Evolutionary conservation across 768 basidiomycete species (phyloP), one percentile per base, ranked within the genome.

Genomic region (Lactarius akahatsu): DNA sequence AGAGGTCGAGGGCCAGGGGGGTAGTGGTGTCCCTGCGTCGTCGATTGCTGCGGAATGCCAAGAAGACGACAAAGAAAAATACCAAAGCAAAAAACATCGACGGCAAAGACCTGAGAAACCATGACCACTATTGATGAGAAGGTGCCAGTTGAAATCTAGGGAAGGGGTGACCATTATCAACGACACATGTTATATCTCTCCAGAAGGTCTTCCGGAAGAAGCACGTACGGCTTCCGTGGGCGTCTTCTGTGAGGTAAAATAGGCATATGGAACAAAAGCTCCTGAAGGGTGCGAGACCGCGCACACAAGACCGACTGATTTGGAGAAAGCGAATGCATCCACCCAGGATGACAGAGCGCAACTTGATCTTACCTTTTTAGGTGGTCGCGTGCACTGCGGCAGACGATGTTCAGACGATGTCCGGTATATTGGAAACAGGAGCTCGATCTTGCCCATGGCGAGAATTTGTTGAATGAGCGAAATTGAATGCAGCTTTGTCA

Each of bases 1-100:
- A 57, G 47, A 6, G 57, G 57, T 13, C 26, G 32, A 6, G 63
- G 63, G 9, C 63, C 54, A 57, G 63, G 57, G 11, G 57, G 57
- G 30, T 57, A 56, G 11, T 40, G 54, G 13, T 45, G 23, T 6
- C 41, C 9, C 26, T 45, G 20, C 57, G 23, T 18, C 63, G 41
- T 50, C 43, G 41, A 50, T 38, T 6, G 45, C 40, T 43, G 30
- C 34, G 23, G n/a, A 64, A 26, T 16, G 63, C 57, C 1, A 13
- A 23, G 26, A 63, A 18, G 16, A 54, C n/a, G 23, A 40, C 2
- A 4, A 57, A 6, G 34, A 57, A 57, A 3, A 34, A 50, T 16
- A 52, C 18, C 4, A 64, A 9, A 28, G 23, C 34, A 6, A 64
- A 16, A n/a, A 28, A 58, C 4, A 30, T 38, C 57, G 2, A 64